A percentile compares a stretch with the other conserved stretches of the same genome.
phyloP scores from a whole-genome alignment of 2,329 filamentous ascomycete genomes.

The Emydomyces testavorans region DNA sequence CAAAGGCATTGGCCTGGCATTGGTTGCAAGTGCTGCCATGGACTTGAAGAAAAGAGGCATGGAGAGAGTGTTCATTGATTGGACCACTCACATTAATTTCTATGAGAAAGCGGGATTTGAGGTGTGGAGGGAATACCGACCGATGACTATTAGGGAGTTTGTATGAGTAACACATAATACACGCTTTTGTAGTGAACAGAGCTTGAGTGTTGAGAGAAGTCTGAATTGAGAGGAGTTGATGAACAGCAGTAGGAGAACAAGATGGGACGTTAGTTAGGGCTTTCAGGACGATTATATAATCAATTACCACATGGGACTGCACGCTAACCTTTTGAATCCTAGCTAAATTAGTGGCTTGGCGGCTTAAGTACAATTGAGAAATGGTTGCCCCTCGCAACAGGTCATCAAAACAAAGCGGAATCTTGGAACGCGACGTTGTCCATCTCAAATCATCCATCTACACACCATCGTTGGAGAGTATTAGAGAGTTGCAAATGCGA shows the following conservation, averaged over 20 bases:
- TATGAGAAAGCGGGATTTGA: conserved; percentile 37
- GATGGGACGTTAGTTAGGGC: no score
- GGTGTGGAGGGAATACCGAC: conserved; percentile 32
- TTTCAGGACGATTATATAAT: no score
- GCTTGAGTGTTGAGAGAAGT: not conserved
- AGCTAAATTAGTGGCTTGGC: no score
- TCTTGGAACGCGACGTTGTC: not conserved
- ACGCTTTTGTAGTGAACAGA: not conserved
- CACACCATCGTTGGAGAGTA: not conserved
- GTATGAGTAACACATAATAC: conserved; percentile 1
- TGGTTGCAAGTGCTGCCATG: conserved; percentile 34
- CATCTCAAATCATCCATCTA: not conserved
- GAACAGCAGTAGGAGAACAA: no score
- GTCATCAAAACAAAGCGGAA: not conserved
- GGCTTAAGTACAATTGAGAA: no score
- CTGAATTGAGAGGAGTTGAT: no score
- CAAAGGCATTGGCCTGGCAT: conserved; percentile 33
- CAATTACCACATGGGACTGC: no score
- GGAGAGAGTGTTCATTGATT: conserved; percentile 34
- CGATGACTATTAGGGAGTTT: conserved; percentile 16
- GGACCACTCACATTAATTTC: conserved; percentile 24
- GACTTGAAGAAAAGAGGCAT: conserved; percentile 10
- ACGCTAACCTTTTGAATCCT: no score
- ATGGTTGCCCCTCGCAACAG: conserved; percentile 5
- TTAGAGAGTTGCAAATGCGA: not conserved